Percentiles rank a stretch among this genome's conserved stretches.
phyloP scores from a whole-genome alignment of 2,329 filamentous ascomycete species.

The Sarocladium strictum region DNA sequence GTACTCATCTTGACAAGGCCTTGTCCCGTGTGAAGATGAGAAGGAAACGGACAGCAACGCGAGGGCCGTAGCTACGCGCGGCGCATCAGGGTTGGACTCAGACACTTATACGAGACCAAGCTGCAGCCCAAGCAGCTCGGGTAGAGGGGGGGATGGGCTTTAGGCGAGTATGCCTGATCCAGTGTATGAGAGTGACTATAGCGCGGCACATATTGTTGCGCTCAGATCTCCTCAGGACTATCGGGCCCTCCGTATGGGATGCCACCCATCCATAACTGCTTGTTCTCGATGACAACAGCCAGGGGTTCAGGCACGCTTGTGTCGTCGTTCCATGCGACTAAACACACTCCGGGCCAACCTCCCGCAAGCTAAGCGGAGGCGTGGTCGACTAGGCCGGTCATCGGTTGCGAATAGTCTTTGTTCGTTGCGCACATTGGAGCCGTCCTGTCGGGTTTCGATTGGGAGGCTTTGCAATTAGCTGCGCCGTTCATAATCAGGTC shows the following conservation, averaged over 20 bases:
- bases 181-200: background rate
- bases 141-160: background rate
- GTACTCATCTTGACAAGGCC: slow-evolving; percentile 2
- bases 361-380: background rate
- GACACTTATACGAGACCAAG: background rate
- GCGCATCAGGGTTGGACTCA: background rate
- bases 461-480: too few relatives aligned
- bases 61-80: background rate
- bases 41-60: background rate
- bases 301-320: background rate
- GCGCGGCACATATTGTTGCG: background rate
- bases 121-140: background rate
- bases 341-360: background rate
- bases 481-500: too few relatives aligned
- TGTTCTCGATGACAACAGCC: background rate
- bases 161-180: background rate
- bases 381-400: background rate
- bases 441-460: background rate
- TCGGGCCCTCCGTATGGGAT: background rate
- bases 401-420: background rate
- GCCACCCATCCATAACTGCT: background rate
- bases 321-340: background rate
- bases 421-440: background rate
- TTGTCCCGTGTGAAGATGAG: background rate
- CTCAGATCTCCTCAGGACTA: slow-evolving; percentile 5